Percentiles rank a stretch among this genome's conserved stretches.
These are phyloP conservation scores for Penicillium oxalicum DNA, from an alignment of 2,329 filamentous ascomycete genomes.

Conservation along the genomic window DNA sequence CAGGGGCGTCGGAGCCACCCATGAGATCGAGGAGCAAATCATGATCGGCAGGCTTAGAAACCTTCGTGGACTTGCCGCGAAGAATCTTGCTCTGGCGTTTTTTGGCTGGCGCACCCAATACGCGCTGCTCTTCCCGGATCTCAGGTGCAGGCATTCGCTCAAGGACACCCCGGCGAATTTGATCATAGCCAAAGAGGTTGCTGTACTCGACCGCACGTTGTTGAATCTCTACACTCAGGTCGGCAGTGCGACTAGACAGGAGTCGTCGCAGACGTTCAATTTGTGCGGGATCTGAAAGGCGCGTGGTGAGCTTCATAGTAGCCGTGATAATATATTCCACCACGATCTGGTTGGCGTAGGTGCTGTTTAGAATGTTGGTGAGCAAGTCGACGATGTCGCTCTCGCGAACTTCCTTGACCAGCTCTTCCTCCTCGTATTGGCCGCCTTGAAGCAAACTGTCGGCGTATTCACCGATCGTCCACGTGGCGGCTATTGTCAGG, in stretches of 20 bases:
- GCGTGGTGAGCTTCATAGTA: conserved; percentile 88
- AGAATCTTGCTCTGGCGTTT: conserved; percentile 57
- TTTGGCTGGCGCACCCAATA: conserved; percentile 72
- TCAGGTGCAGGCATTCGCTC: conserved; percentile 98
- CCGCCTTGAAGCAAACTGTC: conserved; percentile 84
- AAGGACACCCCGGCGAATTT: conserved; percentile 79
- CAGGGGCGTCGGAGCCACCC: conserved; percentile 67
- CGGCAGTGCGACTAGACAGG: conserved; percentile 70
- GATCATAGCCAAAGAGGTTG: conserved; percentile 87
- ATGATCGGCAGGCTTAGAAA: conserved; percentile 78
- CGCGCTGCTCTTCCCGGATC: conserved; percentile 89
- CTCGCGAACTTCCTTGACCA: conserved; percentile 76
- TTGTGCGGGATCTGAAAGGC: conserved; percentile 76
- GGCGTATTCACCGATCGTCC: conserved; percentile 97
- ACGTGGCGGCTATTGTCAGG: conserved; percentile 83
- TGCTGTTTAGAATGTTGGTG: conserved; percentile 84
- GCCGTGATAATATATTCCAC: conserved; percentile 96
- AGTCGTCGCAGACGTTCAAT: conserved; percentile 77
- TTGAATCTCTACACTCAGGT: conserved; percentile 90
- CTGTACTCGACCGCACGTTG: conserved; percentile 92
- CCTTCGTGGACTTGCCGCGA: conserved; percentile 68
- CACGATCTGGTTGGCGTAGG: conserved; percentile 82
- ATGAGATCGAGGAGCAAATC: conserved; percentile 90
- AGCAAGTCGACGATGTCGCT: conserved; percentile 91
- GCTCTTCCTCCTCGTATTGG: conserved; percentile 88